phyloP scores from a whole-genome alignment of 257 asterid genomes.

The Solanum sitiens region DNA sequence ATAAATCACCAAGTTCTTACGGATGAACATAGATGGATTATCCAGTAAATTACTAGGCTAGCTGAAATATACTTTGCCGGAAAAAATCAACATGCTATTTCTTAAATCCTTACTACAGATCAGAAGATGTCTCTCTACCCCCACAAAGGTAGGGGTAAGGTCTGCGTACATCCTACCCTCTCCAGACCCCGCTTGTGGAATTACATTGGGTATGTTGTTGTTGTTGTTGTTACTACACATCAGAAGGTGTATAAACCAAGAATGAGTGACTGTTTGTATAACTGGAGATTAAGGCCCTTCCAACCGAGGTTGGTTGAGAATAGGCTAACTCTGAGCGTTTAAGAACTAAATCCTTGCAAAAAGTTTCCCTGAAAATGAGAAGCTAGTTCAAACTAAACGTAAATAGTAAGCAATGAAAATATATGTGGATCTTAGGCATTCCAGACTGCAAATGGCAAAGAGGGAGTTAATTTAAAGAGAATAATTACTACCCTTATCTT shows the following conservation, averaged over 20 bases:
- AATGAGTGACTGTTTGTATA: constrained; percentile 39
- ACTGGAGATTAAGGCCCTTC: constrained; percentile 53
- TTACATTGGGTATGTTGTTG: neutral
- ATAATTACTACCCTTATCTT: neutral
- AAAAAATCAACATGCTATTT: neutral
- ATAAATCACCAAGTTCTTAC: neutral
- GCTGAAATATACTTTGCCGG: neutral
- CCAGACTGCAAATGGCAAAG: neutral
- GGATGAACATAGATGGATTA: neutral
- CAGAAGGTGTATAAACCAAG: constrained; percentile 45
- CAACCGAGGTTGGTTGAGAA: constrained; percentile 72
- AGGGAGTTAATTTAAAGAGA: neutral
- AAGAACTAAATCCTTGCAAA: constrained; percentile 33
- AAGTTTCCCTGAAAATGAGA: constrained; percentile 44
- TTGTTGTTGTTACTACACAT: constrained; percentile 8
- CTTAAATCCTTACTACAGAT: constrained; percentile 10
- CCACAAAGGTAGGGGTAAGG: neutral
- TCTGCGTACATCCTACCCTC: neutral
- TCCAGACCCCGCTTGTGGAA: neutral
- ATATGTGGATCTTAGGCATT: neutral
- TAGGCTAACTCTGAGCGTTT: constrained; percentile 38
- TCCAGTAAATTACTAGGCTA: neutral
- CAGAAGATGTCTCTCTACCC: constrained; percentile 13
- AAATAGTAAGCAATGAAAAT: neutral
- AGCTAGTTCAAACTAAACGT: neutral